Evolutionary conservation across 2,329 filamentous ascomycete genomes (phyloP).

Genomic region (Colletotrichum sp.): DNA sequence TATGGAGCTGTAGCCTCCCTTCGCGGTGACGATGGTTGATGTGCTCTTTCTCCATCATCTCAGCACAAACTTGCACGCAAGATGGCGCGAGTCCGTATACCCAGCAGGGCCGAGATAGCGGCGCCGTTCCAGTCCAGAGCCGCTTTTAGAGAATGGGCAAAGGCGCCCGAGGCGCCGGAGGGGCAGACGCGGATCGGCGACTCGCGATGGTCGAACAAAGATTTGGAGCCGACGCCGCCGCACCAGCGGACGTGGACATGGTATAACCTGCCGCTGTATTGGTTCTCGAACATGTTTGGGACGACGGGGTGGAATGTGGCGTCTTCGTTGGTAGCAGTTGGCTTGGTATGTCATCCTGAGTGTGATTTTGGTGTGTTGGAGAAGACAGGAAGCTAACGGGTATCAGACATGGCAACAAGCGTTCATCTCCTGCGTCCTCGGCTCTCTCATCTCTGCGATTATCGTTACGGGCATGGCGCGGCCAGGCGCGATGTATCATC

Average conservation of each 20-base stretch:
- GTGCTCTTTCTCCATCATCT: neutral
- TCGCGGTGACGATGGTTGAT: neutral
- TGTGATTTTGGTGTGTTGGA: no score
- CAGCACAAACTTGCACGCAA: neutral
- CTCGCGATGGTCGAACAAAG: slow-evolving; percentile 33
- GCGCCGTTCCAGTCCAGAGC: slow-evolving; percentile 28
- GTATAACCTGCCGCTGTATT: slow-evolving; percentile 31
- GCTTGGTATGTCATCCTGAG: no score
- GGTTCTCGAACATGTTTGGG: slow-evolving; percentile 32
- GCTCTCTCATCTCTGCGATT: slow-evolving; percentile 27
- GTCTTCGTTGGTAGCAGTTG: slow-evolving; percentile 29
- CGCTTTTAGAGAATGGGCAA: slow-evolving; percentile 27
- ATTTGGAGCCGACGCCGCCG: slow-evolving; percentile 31
- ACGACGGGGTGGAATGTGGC: slow-evolving; percentile 33
- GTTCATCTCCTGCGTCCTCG: slow-evolving; percentile 28
- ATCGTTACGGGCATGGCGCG: slow-evolving; percentile 30
- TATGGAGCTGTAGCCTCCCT: neutral
- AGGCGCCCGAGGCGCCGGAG: slow-evolving; percentile 21
- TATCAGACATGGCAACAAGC: slow-evolving; percentile 30
- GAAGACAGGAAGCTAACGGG: no score
- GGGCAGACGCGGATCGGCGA: slow-evolving; percentile 25
- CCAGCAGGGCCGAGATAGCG: slow-evolving; percentile 11
- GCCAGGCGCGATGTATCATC: slow-evolving; percentile 29
- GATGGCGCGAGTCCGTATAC: slow-evolving; percentile 14
- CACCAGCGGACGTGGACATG: slow-evolving; percentile 33